A percentile compares a stretch with the other conserved stretches of the same genome.
Conservation (phyloP, 1,284 basidiomycete genomes). For the Heterobasidion irregulare region DNA sequence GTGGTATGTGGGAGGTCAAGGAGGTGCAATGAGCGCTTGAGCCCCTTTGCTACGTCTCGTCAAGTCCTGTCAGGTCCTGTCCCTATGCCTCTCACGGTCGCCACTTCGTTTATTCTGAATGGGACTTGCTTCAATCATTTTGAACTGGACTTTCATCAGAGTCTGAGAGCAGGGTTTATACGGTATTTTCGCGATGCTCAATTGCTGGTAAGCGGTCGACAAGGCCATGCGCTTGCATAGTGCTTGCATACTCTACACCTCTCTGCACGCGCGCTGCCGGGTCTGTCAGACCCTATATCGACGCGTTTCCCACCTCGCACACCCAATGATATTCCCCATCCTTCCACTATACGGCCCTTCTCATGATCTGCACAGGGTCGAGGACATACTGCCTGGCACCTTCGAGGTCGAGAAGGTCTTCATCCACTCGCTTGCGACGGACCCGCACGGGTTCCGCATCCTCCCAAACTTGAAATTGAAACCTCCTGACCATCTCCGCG, state of each 20-base stretch:
- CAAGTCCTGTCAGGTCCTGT: too few relatives aligned
- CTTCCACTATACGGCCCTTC: not conserved
- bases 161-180: too few relatives aligned
- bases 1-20: too few relatives aligned
- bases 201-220: too few relatives aligned
- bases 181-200: too few relatives aligned
- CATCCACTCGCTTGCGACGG: constrained; percentile 39
- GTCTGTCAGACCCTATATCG: constrained; percentile 79
- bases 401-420: constrained; percentile 78
- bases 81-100: too few relatives aligned
- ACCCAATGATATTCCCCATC: constrained; percentile 62
- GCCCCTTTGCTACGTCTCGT: too few relatives aligned
- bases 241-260: constrained; percentile 35
- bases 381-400: constrained; percentile 75
- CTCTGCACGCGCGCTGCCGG: constrained; percentile 59
- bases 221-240: too few relatives aligned
- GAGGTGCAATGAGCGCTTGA: too few relatives aligned
- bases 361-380: constrained; percentile 52
- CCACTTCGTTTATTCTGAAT: too few relatives aligned
- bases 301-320: constrained; percentile 60
- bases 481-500: constrained; percentile 60
- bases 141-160: too few relatives aligned
- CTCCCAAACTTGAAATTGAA: constrained; percentile 93
- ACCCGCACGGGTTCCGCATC: constrained; percentile 61
- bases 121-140: too few relatives aligned